phyloP scores from a whole-genome alignment of 495 filamentous ascomycete species.

The Penicillium atrosanguineum region DNA sequence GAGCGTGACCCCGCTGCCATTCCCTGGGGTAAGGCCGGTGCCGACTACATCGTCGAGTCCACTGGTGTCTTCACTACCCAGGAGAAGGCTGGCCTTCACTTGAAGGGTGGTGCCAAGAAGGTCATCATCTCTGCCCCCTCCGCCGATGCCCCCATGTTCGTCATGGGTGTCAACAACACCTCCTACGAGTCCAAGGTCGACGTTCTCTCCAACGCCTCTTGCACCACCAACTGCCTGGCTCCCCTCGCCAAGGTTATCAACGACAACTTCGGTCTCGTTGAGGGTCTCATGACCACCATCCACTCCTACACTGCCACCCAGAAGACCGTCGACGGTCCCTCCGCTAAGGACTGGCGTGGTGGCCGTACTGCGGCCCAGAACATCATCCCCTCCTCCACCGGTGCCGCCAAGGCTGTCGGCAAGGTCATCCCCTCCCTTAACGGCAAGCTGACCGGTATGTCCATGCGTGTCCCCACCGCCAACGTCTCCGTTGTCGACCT shows the following conservation, averaged over 20 bases:
- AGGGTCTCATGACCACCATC: conserved; percentile 99
- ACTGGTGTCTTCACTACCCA: conserved; percentile 99
- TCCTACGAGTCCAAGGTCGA: conserved; percentile 83
- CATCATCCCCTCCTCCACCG: conserved; percentile 99
- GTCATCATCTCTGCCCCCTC: conserved; percentile 99
- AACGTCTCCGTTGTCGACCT: conserved; percentile 99
- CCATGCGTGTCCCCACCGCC: conserved; percentile 97
- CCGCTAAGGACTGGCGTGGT: conserved; percentile 98
- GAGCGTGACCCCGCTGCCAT: conserved; percentile 90
- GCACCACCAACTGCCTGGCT: conserved; percentile 99
- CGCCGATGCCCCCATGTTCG: conserved; percentile 99
- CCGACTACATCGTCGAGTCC: conserved; percentile 96
- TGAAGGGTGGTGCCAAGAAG: conserved; percentile 99
- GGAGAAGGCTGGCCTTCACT: conserved; percentile 91
- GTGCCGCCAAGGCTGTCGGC: conserved; percentile 99
- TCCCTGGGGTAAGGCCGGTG: conserved; percentile 86
- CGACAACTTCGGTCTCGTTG: conserved; percentile 95
- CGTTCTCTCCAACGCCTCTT: conserved; percentile 98
- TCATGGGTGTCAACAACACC: conserved; percentile 98
- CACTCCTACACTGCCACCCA: conserved; percentile 99
- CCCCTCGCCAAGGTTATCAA: conserved; percentile 98
- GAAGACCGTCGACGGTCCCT: conserved; percentile 98
- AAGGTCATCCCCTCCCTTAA: conserved; percentile 98
- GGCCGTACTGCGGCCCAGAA: conserved; percentile 98
- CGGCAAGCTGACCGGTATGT: conserved; percentile 99